Conservation (phyloP, 441 rosid species). For the Pelargonium citronellum region DNA sequence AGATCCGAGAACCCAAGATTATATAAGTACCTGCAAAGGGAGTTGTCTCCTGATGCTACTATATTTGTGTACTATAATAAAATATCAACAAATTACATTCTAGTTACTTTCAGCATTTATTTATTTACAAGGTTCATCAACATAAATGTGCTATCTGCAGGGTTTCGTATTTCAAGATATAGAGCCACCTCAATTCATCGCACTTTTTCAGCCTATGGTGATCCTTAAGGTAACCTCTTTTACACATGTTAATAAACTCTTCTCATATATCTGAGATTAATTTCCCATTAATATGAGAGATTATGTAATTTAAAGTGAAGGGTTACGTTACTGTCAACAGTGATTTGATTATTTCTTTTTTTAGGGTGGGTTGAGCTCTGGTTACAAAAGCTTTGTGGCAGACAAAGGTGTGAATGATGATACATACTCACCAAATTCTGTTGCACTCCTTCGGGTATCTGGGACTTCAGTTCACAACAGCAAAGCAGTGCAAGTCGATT, state of each 20-base stretch:
- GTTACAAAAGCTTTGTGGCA: constrained; percentile 57
- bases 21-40: background rate
- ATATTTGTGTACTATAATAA: background rate
- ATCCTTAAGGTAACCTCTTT: constrained; percentile 65
- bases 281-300: background rate
- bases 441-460: constrained; percentile 74
- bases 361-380: constrained; percentile 92
- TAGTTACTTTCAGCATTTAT: background rate
- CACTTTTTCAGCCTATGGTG: constrained; percentile 91
- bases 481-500: constrained; percentile 77
- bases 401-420: constrained; percentile 65
- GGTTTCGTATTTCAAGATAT: constrained; percentile 82
- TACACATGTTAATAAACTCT: constrained; percentile 8
- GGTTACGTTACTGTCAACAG: background rate
- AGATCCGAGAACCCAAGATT: background rate
- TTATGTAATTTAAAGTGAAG: constrained; percentile 11
- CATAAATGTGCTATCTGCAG: constrained; percentile 33
- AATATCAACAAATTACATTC: background rate
- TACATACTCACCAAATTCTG: constrained; percentile 60
- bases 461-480: constrained; percentile 76
- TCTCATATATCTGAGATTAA: constrained; percentile 8
- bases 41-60: background rate
- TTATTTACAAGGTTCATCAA: constrained; percentile 3
- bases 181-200: constrained; percentile 92
- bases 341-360: background rate